Percentiles rank a stretch among this genome's conserved stretches.
Evolutionary conservation across 768 basidiomycete genomes (phyloP).

Genomic region (Mrakia hoshinonis): DNA sequence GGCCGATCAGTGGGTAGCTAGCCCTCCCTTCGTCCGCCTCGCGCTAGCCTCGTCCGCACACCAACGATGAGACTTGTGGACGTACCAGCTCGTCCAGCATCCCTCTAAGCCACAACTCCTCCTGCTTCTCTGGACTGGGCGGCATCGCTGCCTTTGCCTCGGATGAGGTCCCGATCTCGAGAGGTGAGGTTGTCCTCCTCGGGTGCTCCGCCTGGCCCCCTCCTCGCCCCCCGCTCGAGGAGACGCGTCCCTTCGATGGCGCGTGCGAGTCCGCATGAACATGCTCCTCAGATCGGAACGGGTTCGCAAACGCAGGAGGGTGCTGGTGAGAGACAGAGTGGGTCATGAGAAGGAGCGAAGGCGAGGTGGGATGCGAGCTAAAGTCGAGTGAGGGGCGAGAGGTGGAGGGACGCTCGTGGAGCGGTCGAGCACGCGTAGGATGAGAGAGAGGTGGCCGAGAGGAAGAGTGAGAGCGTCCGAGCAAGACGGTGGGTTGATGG

Average conservation of each 20-base stretch:
- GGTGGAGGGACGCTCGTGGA: neutral
- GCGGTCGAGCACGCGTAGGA: neutral
- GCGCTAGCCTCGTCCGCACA: too few species aligned
- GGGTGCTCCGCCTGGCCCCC: neutral
- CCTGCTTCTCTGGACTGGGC: too few species aligned
- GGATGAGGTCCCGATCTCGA: too few species aligned
- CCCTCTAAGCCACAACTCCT: too few species aligned
- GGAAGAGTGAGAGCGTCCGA: neutral
- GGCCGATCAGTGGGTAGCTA: neutral
- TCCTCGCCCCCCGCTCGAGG: neutral
- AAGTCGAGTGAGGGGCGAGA: neutral
- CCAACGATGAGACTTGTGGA: too few species aligned
- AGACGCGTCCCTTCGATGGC: neutral
- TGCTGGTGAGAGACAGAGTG: too few species aligned
- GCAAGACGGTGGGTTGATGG: too few species aligned
- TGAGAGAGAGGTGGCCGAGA: neutral
- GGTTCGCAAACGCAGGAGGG: neutral
- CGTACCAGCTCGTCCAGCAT: too few species aligned
- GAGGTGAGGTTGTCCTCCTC: too few species aligned
- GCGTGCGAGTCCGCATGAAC: neutral
- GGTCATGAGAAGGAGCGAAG: too few species aligned
- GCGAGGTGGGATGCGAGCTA: neutral
- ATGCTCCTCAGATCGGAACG: neutral
- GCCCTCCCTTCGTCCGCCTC: neutral
- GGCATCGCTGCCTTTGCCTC: too few species aligned